Evolutionary conservation across 2,329 filamentous ascomycete species (phyloP), one percentile per base, ranked within the genome.

Genomic region (Pseudocercospora ulei): DNA sequence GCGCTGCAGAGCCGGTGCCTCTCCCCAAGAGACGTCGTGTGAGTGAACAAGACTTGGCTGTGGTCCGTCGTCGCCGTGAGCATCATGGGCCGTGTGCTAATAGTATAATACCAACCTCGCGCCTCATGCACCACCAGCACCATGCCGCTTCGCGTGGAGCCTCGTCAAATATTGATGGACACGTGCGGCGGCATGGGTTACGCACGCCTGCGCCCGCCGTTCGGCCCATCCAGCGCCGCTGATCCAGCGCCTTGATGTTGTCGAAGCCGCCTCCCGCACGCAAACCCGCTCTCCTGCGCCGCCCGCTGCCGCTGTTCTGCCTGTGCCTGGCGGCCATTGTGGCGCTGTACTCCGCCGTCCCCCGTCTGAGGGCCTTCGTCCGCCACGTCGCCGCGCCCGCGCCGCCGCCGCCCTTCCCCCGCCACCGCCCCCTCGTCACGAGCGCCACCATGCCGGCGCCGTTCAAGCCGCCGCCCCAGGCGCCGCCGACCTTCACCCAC

Each of bases 401-500:
- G 31, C 31, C 50, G n/a, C 51, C 57, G n/a, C 53, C 56, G 41
- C 50, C 42, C 45, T 47, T 57, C 31, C 35, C 45, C 45, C 34
- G 36, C 38, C 46, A 42, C 8, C 45, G 57, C 35, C 62, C 66
- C 30, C 52, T 68, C 56, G 64, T 65, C 48, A 77, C 70, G 49
- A 49, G 49, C 33, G 70, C 64, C 59, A 71, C 62, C 57, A 82
- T 83, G 78, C 49, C 70, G 75, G 63, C 71, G 49, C 73, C 76
- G 62, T 84, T 81, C 64, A 72, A 71, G 61, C 80, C 71, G 57
- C 82, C 82, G 47, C 82, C 83, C 2, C 44, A 88, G 67, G 69
- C 78, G 25, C 82, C 83, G 41, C 82, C 82, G 38, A 71, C 77
- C 57, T 90, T 88, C 65, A 83, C 73, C 2, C 79, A 78, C 51